Conservation (phyloP, 345 rosid species). For the Brassica cretica region DNA sequence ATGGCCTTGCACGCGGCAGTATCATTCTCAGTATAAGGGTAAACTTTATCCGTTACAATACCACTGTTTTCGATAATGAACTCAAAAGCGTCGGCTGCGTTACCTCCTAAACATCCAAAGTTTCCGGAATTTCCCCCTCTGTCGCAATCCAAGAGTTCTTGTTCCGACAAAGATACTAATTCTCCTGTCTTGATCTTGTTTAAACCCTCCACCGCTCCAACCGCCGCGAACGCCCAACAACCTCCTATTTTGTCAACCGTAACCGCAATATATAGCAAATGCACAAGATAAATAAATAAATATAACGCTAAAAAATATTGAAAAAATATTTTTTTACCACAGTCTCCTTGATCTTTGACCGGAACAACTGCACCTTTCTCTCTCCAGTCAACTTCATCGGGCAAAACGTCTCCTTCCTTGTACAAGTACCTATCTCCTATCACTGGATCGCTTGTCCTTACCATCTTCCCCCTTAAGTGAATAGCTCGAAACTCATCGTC, state of each 20-base stretch:
- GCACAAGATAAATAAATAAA: background rate
- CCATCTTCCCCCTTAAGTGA: slow-evolving; percentile 41
- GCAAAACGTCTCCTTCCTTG: slow-evolving; percentile 42
- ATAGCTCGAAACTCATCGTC: slow-evolving; percentile 51
- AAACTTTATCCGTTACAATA: slow-evolving; percentile 51
- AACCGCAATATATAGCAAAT: background rate
- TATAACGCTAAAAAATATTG: background rate
- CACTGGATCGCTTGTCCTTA: background rate
- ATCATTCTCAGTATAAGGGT: slow-evolving; percentile 52
- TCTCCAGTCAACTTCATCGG: slow-evolving; percentile 52
- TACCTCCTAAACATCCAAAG: slow-evolving; percentile 44
- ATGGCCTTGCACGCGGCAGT: slow-evolving; percentile 44
- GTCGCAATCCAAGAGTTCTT: slow-evolving; percentile 77
- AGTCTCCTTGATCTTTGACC: slow-evolving; percentile 53
- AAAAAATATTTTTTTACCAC: slow-evolving; percentile 38
- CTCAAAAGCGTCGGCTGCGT: slow-evolving; percentile 41
- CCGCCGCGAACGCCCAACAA: slow-evolving; percentile 81
- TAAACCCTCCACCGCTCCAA: slow-evolving; percentile 76
- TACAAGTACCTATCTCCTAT: slow-evolving; percentile 35
- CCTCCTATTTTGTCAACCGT: slow-evolving; percentile 52
- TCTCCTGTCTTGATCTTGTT: slow-evolving; percentile 71
- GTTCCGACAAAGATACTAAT: slow-evolving; percentile 59
- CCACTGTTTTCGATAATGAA: slow-evolving; percentile 60
- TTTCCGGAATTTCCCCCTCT: slow-evolving; percentile 28
- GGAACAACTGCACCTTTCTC: slow-evolving; percentile 44